Conservation (phyloP, 805 yeast genomes). For the Pichia phayaonensis region DNA sequence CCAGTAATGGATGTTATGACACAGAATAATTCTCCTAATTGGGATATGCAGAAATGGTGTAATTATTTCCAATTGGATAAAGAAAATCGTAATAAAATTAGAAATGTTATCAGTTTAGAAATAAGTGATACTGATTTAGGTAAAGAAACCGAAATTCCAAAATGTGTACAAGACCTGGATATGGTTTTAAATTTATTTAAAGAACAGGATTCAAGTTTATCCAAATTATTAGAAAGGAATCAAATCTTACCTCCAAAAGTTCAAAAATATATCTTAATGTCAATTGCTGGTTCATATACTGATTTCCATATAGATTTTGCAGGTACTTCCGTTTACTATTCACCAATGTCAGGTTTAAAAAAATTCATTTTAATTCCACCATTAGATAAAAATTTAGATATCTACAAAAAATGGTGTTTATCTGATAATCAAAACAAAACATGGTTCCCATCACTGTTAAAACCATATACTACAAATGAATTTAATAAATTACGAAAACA, state of each 20-base stretch:
- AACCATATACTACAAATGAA: conserved; percentile 14
- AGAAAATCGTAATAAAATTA: conserved; percentile 49
- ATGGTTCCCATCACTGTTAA: conserved; percentile 54
- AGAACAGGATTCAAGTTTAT: conserved; percentile 2
- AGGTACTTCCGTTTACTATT: conserved; percentile 87
- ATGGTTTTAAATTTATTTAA: conserved; percentile 63
- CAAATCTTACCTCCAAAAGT: conserved; percentile 43
- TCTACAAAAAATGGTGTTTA: conserved; percentile 67
- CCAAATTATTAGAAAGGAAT: neutral
- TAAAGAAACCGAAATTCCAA: conserved; percentile 49
- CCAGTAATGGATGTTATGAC: conserved; percentile 89
- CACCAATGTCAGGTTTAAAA: conserved; percentile 68
- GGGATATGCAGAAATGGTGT: conserved; percentile 70
- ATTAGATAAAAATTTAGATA: conserved; percentile 48
- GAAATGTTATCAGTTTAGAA: conserved; percentile 79
- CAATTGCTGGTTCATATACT: conserved; percentile 71
- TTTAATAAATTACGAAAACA: neutral
- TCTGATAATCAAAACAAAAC: conserved; percentile 51
- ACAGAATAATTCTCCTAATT: conserved; percentile 58
- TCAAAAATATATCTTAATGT: conserved; percentile 77
- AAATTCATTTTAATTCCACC: conserved; percentile 78
- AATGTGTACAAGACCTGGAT: conserved; percentile 56
- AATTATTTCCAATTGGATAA: conserved; percentile 50
- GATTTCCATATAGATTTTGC: conserved; percentile 92
- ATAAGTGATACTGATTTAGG: conserved; percentile 53